Conservation (phyloP, 1,284 basidiomycete genomes). For the Serendipita sp. region DNA sequence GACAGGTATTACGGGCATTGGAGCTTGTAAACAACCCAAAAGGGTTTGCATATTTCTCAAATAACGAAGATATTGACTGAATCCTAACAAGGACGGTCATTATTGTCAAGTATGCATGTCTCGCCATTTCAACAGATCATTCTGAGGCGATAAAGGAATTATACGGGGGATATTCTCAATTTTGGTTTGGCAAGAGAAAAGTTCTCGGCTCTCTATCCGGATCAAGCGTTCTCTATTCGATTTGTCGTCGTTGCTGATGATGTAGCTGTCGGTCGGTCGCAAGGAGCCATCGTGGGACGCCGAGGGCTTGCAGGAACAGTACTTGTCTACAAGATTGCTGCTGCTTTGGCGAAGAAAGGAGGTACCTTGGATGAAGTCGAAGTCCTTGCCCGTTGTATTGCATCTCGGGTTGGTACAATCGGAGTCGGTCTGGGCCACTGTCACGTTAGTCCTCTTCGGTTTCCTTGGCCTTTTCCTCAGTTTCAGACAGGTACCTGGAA, state of each 20-base stretch:
- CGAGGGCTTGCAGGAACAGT: slow-evolving; percentile 83
- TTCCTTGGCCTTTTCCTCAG: not conserved
- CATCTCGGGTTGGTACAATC: slow-evolving; percentile 60
- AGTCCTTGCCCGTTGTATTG: slow-evolving; percentile 51
- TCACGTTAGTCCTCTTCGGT: slow-evolving; percentile 37
- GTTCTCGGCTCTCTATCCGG: slow-evolving; percentile 55
- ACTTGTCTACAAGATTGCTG: slow-evolving; percentile 84
- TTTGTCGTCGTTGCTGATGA: slow-evolving; percentile 87
- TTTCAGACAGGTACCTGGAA: slow-evolving; percentile 60
- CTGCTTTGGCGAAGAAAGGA: slow-evolving; percentile 64
- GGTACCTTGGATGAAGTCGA: slow-evolving; percentile 63
- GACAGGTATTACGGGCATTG: slow-evolving; percentile 67
- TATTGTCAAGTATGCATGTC: slow-evolving; percentile 57
- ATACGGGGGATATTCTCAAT: slow-evolving; percentile 69
- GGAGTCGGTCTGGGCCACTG: slow-evolving; percentile 88
- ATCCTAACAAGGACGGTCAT: slow-evolving; percentile 48
- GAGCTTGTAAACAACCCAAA: slow-evolving; percentile 64
- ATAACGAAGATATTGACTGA: not conserved
- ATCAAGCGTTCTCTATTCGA: slow-evolving; percentile 51
- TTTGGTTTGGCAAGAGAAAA: slow-evolving; percentile 88
- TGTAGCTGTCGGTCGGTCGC: slow-evolving; percentile 69
- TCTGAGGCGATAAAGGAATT: slow-evolving; percentile 20
- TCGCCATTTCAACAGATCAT: not conserved
- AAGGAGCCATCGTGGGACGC: slow-evolving; percentile 70
- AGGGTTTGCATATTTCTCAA: slow-evolving; percentile 38